These are phyloP conservation scores for Saccharomycopsis javanensis DNA, from an alignment of 805 yeast genomes.

Conservation along the genomic window DNA sequence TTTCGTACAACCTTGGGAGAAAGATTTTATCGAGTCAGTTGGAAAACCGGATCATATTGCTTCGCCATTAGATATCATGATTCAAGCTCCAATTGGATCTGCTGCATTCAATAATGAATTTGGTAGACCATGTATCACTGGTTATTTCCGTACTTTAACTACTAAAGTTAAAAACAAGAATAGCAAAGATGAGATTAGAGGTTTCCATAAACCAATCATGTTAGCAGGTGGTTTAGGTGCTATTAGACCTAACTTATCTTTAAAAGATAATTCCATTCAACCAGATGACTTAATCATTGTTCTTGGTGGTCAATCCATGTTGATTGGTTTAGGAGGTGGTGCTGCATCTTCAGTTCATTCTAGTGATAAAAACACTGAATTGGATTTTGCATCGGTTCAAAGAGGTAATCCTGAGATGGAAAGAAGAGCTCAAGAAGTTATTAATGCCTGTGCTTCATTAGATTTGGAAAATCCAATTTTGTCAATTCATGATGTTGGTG, in stretches of 20 bases:
- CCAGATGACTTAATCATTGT: conserved; percentile 90
- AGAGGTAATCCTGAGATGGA: conserved; percentile 99
- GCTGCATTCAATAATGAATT: conserved; percentile 98
- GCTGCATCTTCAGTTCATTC: conserved; percentile 97
- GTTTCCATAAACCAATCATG: conserved; percentile 99
- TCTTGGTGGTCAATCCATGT: conserved; percentile 95
- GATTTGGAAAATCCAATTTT: conserved; percentile 76
- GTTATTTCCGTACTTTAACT: conserved; percentile 92
- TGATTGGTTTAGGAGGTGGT: conserved; percentile 98
- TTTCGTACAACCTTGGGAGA: conserved; percentile 90
- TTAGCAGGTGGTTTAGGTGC: conserved; percentile 99
- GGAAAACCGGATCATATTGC: conserved; percentile 95
- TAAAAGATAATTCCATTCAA: conserved; percentile 78
- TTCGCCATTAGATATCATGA: conserved; percentile 85
- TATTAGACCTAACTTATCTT: conserved; percentile 83
- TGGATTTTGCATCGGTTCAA: conserved; percentile 98
- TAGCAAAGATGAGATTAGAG: conserved; percentile 70
- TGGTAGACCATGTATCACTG: conserved; percentile 95
- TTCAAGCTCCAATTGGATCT: conserved; percentile 94
- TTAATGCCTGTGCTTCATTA: conserved; percentile 82
- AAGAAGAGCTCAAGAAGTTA: conserved; percentile 97
- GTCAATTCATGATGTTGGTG: conserved; percentile 98
- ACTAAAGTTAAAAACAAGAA: conserved; percentile 57
- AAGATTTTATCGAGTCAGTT: conserved; percentile 52
- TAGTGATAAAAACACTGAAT: conserved; percentile 91